Conservation (phyloP, 208 protist species). For the Leishmania tarentolae region DNA sequence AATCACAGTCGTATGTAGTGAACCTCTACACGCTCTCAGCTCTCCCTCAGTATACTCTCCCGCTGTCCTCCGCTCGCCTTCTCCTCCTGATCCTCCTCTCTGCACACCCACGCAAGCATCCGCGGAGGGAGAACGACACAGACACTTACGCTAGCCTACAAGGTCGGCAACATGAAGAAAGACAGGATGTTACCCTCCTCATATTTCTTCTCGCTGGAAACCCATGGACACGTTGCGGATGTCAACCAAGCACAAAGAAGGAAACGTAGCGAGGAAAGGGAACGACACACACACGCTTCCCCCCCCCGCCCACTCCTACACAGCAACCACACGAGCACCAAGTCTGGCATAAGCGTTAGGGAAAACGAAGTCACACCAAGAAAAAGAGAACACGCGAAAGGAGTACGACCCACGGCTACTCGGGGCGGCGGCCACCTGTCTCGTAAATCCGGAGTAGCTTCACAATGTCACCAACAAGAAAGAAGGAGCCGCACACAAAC, state of each 20-base stretch:
- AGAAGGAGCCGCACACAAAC: conserved; percentile 90
- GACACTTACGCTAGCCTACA: background rate
- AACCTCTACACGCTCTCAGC: background rate
- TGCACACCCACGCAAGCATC: background rate
- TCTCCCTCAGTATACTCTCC: background rate
- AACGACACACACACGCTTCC: background rate
- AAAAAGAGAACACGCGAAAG: background rate
- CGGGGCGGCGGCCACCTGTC: conserved; percentile 17
- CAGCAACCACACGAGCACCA: background rate
- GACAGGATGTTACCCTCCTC: background rate
- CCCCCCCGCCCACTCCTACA: background rate
- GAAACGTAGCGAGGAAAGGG: background rate
- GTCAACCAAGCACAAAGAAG: background rate
- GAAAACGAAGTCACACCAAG: background rate
- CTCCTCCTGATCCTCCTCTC: background rate
- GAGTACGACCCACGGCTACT: background rate
- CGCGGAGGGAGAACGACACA: background rate
- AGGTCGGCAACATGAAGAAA: background rate
- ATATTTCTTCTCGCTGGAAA: background rate
- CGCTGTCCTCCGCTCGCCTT: background rate
- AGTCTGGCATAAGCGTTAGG: background rate
- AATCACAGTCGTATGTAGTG: background rate
- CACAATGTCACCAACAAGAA: conserved; percentile 73
- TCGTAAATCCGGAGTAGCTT: conserved; percentile 43
- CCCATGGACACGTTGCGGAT: background rate